Base-by-base conservation (phyloP, 495 filamentous ascomycete genomes). In the Ramalina intermedia region DNA sequence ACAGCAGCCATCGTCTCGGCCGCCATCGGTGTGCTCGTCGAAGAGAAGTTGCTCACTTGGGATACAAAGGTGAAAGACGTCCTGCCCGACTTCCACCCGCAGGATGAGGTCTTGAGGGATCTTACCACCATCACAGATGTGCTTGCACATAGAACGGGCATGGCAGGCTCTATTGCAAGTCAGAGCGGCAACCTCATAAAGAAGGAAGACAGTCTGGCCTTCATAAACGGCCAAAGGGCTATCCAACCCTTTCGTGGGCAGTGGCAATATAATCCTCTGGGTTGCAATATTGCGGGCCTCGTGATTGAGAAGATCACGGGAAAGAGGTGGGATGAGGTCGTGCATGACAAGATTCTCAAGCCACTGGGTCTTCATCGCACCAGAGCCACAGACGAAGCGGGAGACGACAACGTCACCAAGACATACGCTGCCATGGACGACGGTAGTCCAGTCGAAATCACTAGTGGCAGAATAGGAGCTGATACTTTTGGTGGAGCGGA, bases 181-280 rank as follows among this genome's bases (percentile, higher is more conserved):
- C 6, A 48, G 20, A 48, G 48, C 17, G 12, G 41, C 18, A 16
- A 48, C 33, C 23, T 48, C 11, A 35, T 52, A 29, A 23, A 24
- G 9, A 37, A 37, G n/a, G 21, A 39, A 37, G 23, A 47, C 18
- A 48, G 44, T 24, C 49, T 50, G 35, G 42, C 33, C 37, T 37
- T 39, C 37, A 21, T 56, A 7, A 53, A 53, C 33, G 36, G 46
- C 37, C 49, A 38, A 24, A 1, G 18, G 39, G 18, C 18, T 17
- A 17, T 47, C 7, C 14, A 37, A 24, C 17, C 43, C 8, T 48
- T 52, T 33, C 35, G 50, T n/a, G 26, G 50, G 17, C 37, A 57
- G 18, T 64, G 43, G 37, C 36, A 36, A 26, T 63, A 64, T 52
- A 61, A 58, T 40, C 58, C 58, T 42, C 51, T 48, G 35, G 44